Conservation (phyloP, 164 flowering plant genomes). For the Piper betle region DNA sequence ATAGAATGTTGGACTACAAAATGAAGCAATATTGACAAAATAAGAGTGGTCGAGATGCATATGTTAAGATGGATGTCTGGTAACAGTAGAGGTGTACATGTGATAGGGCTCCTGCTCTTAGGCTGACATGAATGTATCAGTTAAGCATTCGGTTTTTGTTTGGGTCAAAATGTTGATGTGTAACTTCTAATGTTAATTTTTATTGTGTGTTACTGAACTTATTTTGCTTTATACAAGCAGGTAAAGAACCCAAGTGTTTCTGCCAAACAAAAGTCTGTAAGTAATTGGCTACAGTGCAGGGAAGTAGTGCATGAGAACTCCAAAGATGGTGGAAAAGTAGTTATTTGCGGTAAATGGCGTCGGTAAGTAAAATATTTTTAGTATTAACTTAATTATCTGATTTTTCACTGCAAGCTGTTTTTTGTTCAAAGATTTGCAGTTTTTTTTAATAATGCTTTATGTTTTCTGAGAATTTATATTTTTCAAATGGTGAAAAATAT, state of each 20-base stretch:
- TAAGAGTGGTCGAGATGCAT: too few relatives aligned
- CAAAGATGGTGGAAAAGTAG: constrained; percentile 28
- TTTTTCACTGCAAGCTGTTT: neutral
- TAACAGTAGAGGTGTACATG: too few relatives aligned
- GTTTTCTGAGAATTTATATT: neutral
- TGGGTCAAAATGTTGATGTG: too few relatives aligned
- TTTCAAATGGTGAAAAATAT: neutral
- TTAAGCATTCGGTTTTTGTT: too few relatives aligned
- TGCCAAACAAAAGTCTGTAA: constrained; percentile 27
- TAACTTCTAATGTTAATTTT: too few relatives aligned
- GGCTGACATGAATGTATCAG: too few relatives aligned
- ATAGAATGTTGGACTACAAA: too few relatives aligned
- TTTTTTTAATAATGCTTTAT: neutral
- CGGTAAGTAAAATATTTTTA: constrained; percentile 30
- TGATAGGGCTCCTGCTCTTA: too few relatives aligned
- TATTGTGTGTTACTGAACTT: neutral
- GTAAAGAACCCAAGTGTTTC: constrained; percentile 19
- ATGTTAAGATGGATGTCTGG: too few relatives aligned
- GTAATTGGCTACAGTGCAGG: constrained; percentile 92
- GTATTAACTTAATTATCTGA: neutral
- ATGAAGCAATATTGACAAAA: too few relatives aligned
- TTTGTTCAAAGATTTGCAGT: neutral
- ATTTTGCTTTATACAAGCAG: constrained; percentile 16
- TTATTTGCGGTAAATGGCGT: constrained; percentile 93
- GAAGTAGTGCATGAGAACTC: constrained; percentile 25